phyloP scores from a whole-genome alignment of 768 basidiomycete species.

The Amyloporia xantha region DNA sequence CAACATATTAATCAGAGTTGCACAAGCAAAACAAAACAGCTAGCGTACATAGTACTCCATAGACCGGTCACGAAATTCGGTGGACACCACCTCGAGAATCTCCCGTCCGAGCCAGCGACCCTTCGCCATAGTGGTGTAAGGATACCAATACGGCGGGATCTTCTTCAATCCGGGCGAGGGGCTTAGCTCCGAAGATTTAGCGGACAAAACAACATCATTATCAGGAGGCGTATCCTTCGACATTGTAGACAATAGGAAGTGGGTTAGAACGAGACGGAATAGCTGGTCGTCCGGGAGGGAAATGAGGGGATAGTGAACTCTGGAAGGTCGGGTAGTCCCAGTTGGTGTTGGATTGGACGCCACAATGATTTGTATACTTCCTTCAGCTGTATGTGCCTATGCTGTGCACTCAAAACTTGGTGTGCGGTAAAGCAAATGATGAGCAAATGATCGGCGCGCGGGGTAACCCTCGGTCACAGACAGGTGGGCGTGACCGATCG shows the following conservation, averaged over 20 bases:
- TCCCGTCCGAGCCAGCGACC: slow-evolving; percentile 84
- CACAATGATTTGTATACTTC: not conserved
- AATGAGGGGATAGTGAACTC: slow-evolving; percentile 33
- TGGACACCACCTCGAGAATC: slow-evolving; percentile 86
- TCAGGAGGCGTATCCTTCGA: slow-evolving; percentile 19
- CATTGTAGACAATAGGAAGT: slow-evolving; percentile 48
- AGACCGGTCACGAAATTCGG: slow-evolving; percentile 89
- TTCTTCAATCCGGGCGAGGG: slow-evolving; percentile 55
- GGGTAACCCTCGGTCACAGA: not conserved
- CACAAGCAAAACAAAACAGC: not conserved
- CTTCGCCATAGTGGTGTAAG: slow-evolving; percentile 91
- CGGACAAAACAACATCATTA: not conserved
- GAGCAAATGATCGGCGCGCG: no score
- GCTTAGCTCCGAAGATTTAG: not conserved
- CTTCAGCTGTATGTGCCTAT: no score
- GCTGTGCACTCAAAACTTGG: not conserved
- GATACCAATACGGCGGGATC: slow-evolving; percentile 86
- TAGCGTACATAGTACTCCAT: slow-evolving; percentile 91
- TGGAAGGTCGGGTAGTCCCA: slow-evolving; percentile 1
- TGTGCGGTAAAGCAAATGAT: not conserved
- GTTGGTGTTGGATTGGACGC: not conserved
- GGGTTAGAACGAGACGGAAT: slow-evolving; percentile 49
- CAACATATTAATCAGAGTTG: not conserved
- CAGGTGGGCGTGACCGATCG: not conserved
- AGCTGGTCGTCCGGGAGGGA: slow-evolving; percentile 45